Evolutionary conservation across 2,329 filamentous ascomycete genomes (phyloP).

Genomic region (Gremmenia infestans): DNA sequence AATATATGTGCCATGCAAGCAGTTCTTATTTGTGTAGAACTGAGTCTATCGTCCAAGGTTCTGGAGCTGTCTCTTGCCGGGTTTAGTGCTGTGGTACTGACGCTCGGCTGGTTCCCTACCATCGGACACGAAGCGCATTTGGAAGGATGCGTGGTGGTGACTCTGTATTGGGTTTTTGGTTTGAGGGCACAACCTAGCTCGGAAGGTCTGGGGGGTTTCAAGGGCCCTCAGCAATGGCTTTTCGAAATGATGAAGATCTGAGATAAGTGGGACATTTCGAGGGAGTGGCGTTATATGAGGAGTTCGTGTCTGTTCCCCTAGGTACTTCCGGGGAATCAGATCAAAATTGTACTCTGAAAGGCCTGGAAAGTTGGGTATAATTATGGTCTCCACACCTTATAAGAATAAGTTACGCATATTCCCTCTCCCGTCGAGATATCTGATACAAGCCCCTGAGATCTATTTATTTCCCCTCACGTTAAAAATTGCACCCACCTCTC

Average conservation of each 20-base stretch:
- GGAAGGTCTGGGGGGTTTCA: no score
- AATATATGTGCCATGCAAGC: not conserved
- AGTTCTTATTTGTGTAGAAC: not conserved
- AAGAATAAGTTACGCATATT: no score
- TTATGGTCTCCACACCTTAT: no score
- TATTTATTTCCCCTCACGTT: not conserved
- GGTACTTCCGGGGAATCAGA: no score
- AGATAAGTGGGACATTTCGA: no score
- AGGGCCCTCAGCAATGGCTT: no score
- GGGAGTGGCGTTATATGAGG: no score
- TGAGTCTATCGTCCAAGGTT: not conserved
- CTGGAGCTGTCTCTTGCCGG: not conserved
- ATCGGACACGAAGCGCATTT: not conserved
- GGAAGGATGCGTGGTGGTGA: not conserved
- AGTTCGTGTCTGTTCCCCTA: no score
- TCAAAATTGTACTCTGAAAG: no score
- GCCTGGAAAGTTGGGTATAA: no score
- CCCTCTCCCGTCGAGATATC: not conserved
- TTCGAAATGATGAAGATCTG: no score
- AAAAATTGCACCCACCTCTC: slow-evolving; percentile 2
- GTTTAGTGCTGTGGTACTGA: not conserved
- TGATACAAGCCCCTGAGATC: not conserved
- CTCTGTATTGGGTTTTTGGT: not conserved
- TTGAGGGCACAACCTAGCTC: no score
- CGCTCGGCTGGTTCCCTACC: not conserved